A percentile compares a stretch with the other conserved stretches of the same genome.
phyloP scores from a whole-genome alignment of 805 yeast species.

The Zygosaccharomyces bailii region DNA sequence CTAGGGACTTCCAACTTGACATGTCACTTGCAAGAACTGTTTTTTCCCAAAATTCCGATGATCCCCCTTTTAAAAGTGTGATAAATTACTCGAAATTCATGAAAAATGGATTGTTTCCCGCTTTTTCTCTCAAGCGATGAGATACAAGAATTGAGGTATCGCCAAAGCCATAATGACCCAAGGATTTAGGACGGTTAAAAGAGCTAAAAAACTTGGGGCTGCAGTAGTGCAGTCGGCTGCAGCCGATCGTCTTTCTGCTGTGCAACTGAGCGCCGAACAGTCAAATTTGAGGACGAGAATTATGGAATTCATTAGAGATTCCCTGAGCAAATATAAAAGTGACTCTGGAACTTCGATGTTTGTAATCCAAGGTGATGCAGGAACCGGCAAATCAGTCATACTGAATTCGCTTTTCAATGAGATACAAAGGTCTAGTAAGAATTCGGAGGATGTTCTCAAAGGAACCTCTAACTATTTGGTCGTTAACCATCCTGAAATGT shows the following conservation, averaged over 20 bases:
- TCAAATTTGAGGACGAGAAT: conserved; percentile 28
- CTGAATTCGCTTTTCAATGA: conserved; percentile 44
- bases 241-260: conserved; percentile 38
- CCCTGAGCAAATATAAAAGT: conserved; percentile 20
- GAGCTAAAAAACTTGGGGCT: conserved; percentile 7
- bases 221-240: conserved; percentile 25
- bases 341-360: conserved; percentile 34
- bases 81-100: neutral
- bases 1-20: conserved; percentile 13
- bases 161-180: conserved; percentile 12
- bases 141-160: neutral
- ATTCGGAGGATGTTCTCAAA: conserved; percentile 21
- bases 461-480: conserved; percentile 39
- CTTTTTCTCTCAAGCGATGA: conserved; percentile 1
- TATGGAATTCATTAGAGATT: conserved; percentile 31
- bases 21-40: neutral
- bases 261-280: conserved; percentile 41
- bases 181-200: conserved; percentile 10
- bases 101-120: neutral
- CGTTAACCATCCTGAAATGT: conserved; percentile 49
- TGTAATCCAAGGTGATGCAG: conserved; percentile 48
- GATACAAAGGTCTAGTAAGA: conserved; percentile 29
- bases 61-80: neutral
- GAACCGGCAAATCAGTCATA: conserved; percentile 47
- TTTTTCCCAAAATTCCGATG: neutral